Evolutionary conservation across 345 rosid species (phyloP), one percentile per base, ranked within the genome.

Genomic region (Litchi chinensis): DNA sequence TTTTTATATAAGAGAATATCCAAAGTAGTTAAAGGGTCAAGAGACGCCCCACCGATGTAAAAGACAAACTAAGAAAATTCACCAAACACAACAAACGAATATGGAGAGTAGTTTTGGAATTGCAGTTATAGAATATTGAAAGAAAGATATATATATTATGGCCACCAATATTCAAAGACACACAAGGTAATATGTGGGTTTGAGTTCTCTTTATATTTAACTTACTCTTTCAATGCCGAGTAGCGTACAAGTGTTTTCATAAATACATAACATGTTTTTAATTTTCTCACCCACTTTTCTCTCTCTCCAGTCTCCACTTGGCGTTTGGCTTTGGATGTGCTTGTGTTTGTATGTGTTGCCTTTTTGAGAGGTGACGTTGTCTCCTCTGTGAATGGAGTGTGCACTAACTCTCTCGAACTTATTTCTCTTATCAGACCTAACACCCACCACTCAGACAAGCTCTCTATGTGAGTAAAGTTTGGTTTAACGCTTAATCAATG

Each of bases 61-160:
- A 77, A 77, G 85, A 80, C 82, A 82, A 83, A 73, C 5, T 10
- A 77, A 81, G 78, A 86, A 68, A 70, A 67, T 74, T 73, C 85
- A 83, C 75, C 66, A 70, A 83, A 68, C 89, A 75, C 87, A 76
- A 79, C 69, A 63, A 81, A 78, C 50, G 80, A 76, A 57, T 74
- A 75, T 43, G 64, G 48, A 79, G 85, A 81, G 65, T 12, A 65
- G 73, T 74, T 41, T 64, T 71, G 82, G 80, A 82, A 46, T 60
- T 77, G 82, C 74, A 76, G 85, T 71, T 73, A 67, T 0, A 15
- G 43, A 75, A 75, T 80, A 79, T 46, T 74, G 1, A 71, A 52
- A 79, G 3, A 60, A 52, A 43, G 43, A 54, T 57, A 70, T 52
- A 73, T n/a, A 16, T 22, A 16, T 9, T n/a, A 21, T 6, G 0